phyloP scores from a whole-genome alignment of 306 rosid species.

The Quercus agrifolia region DNA sequence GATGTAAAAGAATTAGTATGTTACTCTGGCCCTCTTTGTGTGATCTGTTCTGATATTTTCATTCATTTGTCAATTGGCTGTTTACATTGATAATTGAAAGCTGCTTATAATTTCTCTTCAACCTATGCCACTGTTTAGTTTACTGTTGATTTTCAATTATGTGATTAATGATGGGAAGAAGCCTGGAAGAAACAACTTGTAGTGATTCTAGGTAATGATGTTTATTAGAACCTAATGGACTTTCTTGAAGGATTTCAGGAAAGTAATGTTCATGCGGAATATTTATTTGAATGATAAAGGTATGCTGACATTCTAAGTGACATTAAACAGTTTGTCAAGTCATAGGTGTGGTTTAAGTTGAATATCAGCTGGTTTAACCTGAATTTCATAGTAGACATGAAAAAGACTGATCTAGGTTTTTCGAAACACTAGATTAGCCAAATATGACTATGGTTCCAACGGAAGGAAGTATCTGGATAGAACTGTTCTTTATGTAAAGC shows the following conservation, averaged over 20 bases:
- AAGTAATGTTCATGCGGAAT: background rate
- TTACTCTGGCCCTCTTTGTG: conserved; percentile 16
- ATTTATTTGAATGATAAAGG: background rate
- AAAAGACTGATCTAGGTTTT: background rate
- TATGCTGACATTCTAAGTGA: background rate
- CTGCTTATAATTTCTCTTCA: background rate
- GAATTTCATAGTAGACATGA: background rate
- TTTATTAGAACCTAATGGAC: background rate
- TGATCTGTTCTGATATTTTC: conserved; percentile 3
- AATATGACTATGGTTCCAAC: background rate
- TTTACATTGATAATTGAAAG: background rate
- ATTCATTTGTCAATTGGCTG: background rate
- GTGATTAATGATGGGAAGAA: conserved; percentile 11
- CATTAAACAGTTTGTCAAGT: background rate
- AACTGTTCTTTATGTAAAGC: background rate
- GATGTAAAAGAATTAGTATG: conserved; percentile 90
- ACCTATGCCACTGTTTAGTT: background rate
- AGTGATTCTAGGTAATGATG: conserved; percentile 6
- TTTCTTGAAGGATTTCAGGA: background rate
- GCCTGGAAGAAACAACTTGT: background rate
- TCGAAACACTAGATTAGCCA: background rate
- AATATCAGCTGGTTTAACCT: background rate
- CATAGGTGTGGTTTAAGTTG: conserved; percentile 1
- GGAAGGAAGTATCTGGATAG: background rate
- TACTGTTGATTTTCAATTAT: conserved; percentile 8